Base-by-base conservation (phyloP, 1,284 basidiomycete genomes). In the Bjerkandera adusta region DNA sequence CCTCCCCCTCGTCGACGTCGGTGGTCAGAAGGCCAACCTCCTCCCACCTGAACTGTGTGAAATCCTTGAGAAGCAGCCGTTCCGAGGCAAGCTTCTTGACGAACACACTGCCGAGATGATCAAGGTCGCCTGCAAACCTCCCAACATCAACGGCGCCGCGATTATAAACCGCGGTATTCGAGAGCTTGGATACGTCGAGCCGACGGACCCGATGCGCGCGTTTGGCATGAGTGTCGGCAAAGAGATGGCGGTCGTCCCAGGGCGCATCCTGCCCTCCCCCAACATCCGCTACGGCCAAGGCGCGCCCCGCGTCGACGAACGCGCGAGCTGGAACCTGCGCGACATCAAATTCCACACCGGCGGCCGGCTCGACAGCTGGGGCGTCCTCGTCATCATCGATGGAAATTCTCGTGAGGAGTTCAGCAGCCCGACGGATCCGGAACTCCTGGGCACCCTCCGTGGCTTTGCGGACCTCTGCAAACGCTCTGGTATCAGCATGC, bases 211-310 rank as follows among this genome's bases (percentile, higher is more conserved):
- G 1, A 64, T 82, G 11, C 63, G 65, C 5, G 68, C 75, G 0
- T 89, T 89, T 61, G 84, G 82, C 1, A 64, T 89, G 45, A 67
- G 59, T 44, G 73, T 90, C 46, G 76, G 76, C 10, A 66, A 62
- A 1, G 71, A 86, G 47, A 89, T 90, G 85, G 72, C 83, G 1
- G 75, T 85, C 20, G 81, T 89, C 5, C 85, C 86, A 0, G 87
- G 80, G 2, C 79, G 86, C 26, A 75, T 88, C 48, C 73, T 89
- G 1, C 64, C 72, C 4, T 61, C 78, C 8, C 87, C 86, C 0
- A 67, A 64, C 3, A 68, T 89, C 47, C 67, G 73, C 36, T 89
- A 89, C 57, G 71, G 68, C 0, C 58, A 64, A 41, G 71, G 73
- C 13, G 57, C 64, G 1, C 73, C 77, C 1, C 43, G 48, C 0